Evolutionary conservation across 2,329 filamentous ascomycete species (phyloP), one percentile per base, ranked within the genome.

Genomic region (Phialophora tarda): DNA sequence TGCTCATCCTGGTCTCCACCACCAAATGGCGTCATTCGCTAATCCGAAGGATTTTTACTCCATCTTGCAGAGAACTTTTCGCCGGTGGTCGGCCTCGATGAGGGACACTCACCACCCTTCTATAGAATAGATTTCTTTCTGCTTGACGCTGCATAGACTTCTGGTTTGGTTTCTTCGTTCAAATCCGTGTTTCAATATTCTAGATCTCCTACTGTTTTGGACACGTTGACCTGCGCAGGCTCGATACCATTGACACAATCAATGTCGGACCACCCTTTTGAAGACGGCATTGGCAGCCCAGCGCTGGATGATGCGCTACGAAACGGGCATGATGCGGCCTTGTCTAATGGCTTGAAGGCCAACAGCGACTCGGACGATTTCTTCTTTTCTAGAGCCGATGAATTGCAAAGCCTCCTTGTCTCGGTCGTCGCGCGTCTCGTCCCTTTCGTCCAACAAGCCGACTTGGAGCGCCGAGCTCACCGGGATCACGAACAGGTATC

Each of bases 381-480:
- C 14, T 44, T 48, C 8, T 26, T 21, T 14, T 68, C 69, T 30
- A 38, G 70, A 59, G 70, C 70, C 6, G 54, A 47, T 7, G 66
- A 71, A 41, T 41, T 68, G 17, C 44, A 68, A 38, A 21, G 12
- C 2, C 56, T 72, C 14, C 61, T 72, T 12, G 28, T 72, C 38
- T 77, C 79, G 41, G 79, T 82, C 34, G 74, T 82, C 72, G 75
- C 78, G 34, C 79, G 80, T 53, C 73, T 83, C 11, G 77, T 82
- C 38, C 77, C 78, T 2, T 83, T 82, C 70, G 79, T 83, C 61
- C 75, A 74, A 57, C 74, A 77, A 24, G 80, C 81, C 64, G 81
- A 82, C 66, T 69, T 75, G 28, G 74, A 76, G 53, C 53, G 67
- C 4, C 34, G 67, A 56, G 63, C 66, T 54, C 74, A 76, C 53